Evolutionary conservation across 805 yeast species (phyloP), one percentile per base, ranked within the genome.

Genomic region (Pichia exigua): DNA sequence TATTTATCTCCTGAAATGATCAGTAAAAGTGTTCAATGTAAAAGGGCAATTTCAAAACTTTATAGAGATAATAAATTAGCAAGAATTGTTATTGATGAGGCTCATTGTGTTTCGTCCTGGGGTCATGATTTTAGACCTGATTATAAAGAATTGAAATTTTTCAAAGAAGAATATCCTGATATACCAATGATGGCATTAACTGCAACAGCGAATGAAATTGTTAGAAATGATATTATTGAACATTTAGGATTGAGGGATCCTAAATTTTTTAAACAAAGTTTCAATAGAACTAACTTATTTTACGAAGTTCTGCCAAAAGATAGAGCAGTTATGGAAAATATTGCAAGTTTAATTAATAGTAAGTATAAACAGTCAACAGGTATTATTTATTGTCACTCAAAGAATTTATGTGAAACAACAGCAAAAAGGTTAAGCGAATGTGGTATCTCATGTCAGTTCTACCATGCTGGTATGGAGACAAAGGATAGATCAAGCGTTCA

Each of bases 91-190:
- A 89, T 94, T 44, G 99, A 94, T 69, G 99, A 89, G 64, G 99
- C 99, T 0, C 99, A 94, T 69, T 94, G 99, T 75, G 95, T 94
- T 44, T 88, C 96, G 48, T 85, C 95, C 12, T 94, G 99, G 99
- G 99, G 99, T 21, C 99, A 94, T 68, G 99, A 94, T 67, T 94
- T 94, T 66, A 75, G 99, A 48, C 97, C 98, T 0, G 98, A 94
- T 66, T 94, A 94, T 70, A 87, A 90, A 60, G 85, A 83, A 12
- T 73, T 94, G 62, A 79, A 81, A 38, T 77, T 75, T 57, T 87
- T 94, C 66, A 89, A 89, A 61, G 66, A 70, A 20, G 76, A 79
- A 46, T 94, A 78, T 63, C 95, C 96, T 0, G 77, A 76, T 48
- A 80, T 89, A 6, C 99, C 99, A 1, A 73, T 94, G 54, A 90